Conservation (phyloP, 2,329 filamentous ascomycete species). For the Monilinia vaccinii-corymbosi region DNA sequence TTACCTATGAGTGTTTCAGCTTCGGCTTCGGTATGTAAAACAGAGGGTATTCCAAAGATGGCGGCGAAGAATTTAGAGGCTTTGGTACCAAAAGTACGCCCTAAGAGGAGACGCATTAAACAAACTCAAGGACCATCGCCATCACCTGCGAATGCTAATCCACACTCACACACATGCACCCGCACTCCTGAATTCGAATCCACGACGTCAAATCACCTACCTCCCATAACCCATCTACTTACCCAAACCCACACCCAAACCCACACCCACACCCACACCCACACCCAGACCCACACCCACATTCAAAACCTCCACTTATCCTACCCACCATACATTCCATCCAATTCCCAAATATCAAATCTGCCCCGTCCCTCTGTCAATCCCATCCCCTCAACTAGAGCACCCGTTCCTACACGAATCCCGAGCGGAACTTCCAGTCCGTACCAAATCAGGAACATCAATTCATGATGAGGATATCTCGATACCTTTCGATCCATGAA, state of each 20-base stretch:
- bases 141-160: background rate
- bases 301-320: background rate
- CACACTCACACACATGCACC: too few relatives aligned
- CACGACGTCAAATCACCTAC: background rate
- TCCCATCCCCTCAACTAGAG: too few relatives aligned
- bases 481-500: background rate
- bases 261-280: too few relatives aligned
- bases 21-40: background rate
- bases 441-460: background rate
- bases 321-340: background rate
- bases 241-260: background rate
- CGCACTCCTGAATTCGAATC: background rate
- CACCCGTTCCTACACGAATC: background rate
- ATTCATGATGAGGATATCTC: constrained; percentile 14
- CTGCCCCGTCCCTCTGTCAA: too few relatives aligned
- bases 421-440: background rate
- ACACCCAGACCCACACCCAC: background rate
- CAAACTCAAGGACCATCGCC: background rate
- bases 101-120: too few relatives aligned
- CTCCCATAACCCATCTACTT: background rate
- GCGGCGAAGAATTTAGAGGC: background rate
- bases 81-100: too few relatives aligned
- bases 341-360: background rate
- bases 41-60: background rate
- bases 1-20: background rate